A percentile compares a stretch with the other conserved stretches of the same genome.
Evolutionary conservation across 306 rosid genomes (phyloP).

Genomic region (Ammopiptanthus mongolicus): DNA sequence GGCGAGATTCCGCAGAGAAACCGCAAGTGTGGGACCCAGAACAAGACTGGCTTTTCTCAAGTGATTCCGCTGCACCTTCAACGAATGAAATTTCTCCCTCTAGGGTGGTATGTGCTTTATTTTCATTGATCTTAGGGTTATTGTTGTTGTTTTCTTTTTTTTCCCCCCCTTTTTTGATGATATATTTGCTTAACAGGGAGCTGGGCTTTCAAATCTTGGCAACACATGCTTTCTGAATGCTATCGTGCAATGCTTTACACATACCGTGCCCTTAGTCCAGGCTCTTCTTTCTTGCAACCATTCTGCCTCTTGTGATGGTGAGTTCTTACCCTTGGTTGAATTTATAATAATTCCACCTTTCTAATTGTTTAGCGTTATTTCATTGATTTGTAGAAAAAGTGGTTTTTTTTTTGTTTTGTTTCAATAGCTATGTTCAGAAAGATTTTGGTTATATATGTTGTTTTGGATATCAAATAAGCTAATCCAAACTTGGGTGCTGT

Average conservation of each 20-base stretch:
- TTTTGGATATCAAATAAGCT: neutral
- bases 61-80: neutral
- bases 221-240: conserved; percentile 86
- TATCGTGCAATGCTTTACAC: conserved; percentile 85
- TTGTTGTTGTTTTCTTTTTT: neutral
- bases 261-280: conserved; percentile 64
- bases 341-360: neutral
- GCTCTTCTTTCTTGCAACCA: conserved; percentile 54
- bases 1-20: conserved; percentile 5
- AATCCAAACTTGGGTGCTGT: neutral
- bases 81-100: conserved; percentile 7
- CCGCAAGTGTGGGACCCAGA: neutral
- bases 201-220: conserved; percentile 77
- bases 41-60: neutral
- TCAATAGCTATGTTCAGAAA: no score
- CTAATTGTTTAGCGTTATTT: neutral
- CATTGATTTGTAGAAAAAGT: neutral
- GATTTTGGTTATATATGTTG: no score
- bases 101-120: conserved; percentile 40
- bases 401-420: no score
- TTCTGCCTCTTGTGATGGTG: conserved; percentile 36
- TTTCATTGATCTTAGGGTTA: neutral
- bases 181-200: conserved; percentile 52
- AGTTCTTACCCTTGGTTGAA: conserved; percentile 10
- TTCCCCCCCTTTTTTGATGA: neutral